Evolutionary conservation across 2,329 filamentous ascomycete species (phyloP), one percentile per base, ranked within the genome.

Genomic region (Pyrenophora graminea): DNA sequence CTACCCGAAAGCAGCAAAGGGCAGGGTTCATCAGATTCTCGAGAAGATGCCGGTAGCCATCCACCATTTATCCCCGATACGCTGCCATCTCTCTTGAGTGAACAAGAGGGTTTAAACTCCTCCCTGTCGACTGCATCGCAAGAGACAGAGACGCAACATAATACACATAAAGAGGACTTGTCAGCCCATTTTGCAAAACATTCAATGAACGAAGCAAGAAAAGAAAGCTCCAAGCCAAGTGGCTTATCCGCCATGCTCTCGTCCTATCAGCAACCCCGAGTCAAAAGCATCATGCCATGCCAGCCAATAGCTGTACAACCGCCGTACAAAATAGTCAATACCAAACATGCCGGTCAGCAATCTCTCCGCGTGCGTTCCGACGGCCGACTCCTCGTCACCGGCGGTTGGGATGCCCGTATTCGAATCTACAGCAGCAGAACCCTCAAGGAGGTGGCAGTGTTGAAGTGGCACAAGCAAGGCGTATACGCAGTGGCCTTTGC

Each of bases 391-490:
- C 88, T 97, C 58, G 90, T 89, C 3, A 97, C 93, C 0, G 93
- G 90, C 0, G 94, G 94, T 3, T 99, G 94, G 94, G 94, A 99
- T 71, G 82, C 85, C 1, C 84, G 86, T 40, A 79, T 92, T 1
- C 81, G 94, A 7, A 85, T 97, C 1, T 99, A 97, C 72, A 88
- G 88, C 3, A 76, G 82, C 39, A 91, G 88, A 73, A 88, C 85
- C 0, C 81, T 97, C 79, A 89, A 87, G 66, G 92, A 97, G 72
- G 74, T 97, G 9, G 94, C 93, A 0, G 91, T 97, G 47, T 76
- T 97, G 57, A 96, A 95, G 73, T 97, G 93, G 93, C 94, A 97
- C 73, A 86, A 88, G 61, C 87, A 89, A 27, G 92, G 92, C 1
- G 92, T 90, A 58, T 97, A 94, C 74, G 84, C 90, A 3, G 82